These are phyloP conservation scores for Tetrapisispora fleetii DNA, from an alignment of 805 yeast genomes.

Conservation along the genomic window DNA sequence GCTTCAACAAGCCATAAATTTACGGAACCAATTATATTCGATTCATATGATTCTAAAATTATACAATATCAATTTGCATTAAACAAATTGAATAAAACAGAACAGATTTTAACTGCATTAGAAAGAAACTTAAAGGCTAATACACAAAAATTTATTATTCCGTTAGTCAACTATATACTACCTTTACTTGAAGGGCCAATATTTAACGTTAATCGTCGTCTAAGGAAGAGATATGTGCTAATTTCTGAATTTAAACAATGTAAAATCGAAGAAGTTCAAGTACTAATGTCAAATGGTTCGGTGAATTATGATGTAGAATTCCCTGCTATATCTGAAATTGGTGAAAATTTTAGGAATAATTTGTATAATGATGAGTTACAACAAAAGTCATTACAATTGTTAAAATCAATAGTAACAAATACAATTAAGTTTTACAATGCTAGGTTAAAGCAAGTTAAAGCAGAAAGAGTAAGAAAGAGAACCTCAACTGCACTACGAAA, in stretches of 20 bases:
- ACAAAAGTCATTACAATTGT: constrained; percentile 17
- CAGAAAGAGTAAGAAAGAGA: constrained; percentile 26
- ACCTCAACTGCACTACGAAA: constrained; percentile 24
- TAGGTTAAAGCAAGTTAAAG: constrained; percentile 21
- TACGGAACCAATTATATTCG: constrained; percentile 28
- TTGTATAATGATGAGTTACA: constrained; percentile 22
- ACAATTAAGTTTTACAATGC: constrained; percentile 23
- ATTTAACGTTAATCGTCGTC: constrained; percentile 33
- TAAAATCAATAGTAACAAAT: constrained; percentile 21
- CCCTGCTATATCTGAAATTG: constrained; percentile 9
- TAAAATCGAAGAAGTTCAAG: constrained; percentile 17
- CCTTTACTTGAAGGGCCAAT: constrained; percentile 32
- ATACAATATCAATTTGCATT: constrained; percentile 50
- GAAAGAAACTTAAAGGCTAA: constrained; percentile 18
- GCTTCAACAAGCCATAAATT: constrained; percentile 26
- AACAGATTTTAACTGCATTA: constrained; percentile 28
- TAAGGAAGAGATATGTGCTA: constrained; percentile 33
- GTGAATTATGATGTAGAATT: constrained; percentile 16
- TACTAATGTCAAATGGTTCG: constrained; percentile 9
- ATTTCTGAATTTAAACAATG: constrained; percentile 23
- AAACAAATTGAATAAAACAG: constrained; percentile 35
- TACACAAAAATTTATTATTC: constrained; percentile 20
- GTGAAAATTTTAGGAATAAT: constrained; percentile 9
- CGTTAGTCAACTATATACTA: constrained; percentile 29
- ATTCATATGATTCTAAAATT: constrained; percentile 45